Conservation (phyloP, 2,329 filamentous ascomycete genomes). For the Camillea tinctor region DNA sequence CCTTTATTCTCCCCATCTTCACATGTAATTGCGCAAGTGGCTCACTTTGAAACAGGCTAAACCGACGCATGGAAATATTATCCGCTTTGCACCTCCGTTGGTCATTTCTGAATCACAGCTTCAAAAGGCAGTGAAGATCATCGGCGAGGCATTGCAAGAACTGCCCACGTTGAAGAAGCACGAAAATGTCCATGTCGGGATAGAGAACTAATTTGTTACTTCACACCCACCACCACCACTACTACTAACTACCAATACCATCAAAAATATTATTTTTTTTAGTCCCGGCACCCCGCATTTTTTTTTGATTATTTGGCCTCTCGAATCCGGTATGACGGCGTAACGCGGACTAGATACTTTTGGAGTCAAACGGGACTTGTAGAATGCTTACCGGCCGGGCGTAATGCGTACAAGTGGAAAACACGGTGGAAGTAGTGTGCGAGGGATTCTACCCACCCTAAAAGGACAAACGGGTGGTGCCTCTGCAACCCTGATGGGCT, state of each 20-base stretch:
- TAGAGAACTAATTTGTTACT: constrained; percentile 26
- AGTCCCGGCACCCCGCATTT: constrained; percentile 15
- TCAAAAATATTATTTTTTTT: too few species aligned
- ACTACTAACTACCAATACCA: too few species aligned
- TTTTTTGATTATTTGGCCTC: too few species aligned
- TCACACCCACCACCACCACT: constrained; percentile 3
- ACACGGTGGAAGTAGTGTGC: constrained; percentile 23
- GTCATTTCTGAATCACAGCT: constrained; percentile 92
- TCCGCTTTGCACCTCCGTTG: constrained; percentile 92
- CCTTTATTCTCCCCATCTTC: constrained; percentile 5
- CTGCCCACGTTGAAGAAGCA: constrained; percentile 63
- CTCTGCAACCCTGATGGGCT: constrained; percentile 16
- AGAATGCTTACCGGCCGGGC: constrained; percentile 13
- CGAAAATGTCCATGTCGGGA: constrained; percentile 30
- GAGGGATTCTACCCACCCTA: constrained; percentile 14
- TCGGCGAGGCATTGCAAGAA: constrained; percentile 77
- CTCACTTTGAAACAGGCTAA: constrained; percentile 67
- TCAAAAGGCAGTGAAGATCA: constrained; percentile 72
- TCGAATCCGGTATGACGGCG: constrained; percentile 10
- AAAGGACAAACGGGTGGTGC: constrained; percentile 16
- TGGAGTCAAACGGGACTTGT: constrained; percentile 11
- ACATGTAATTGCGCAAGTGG: constrained; percentile 10
- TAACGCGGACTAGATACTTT: constrained; percentile 5
- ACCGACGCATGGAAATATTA: constrained; percentile 98
- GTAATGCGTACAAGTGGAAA: constrained; percentile 22